Evolutionary conservation across 2,329 filamentous ascomycete genomes (phyloP).

Genomic region (Blastomyces parvus): DNA sequence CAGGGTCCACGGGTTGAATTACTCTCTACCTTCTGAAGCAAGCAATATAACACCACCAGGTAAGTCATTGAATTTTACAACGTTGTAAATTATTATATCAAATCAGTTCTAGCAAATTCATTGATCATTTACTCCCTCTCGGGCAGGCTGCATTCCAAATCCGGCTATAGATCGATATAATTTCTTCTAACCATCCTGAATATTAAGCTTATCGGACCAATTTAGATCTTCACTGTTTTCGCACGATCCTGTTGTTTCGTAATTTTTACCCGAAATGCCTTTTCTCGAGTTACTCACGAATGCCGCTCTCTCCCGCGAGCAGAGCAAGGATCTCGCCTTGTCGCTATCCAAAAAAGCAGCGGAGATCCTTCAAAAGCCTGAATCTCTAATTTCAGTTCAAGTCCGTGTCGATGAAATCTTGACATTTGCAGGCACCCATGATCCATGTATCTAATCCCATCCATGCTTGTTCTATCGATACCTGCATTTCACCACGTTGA

Average conservation of each 20-base stretch:
- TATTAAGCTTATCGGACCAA: not conserved
- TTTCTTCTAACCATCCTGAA: not conserved
- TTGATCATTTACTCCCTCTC: not conserved
- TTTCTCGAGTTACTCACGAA: not conserved
- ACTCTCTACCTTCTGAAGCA: not conserved
- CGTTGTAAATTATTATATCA: not conserved
- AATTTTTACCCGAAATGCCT: not conserved
- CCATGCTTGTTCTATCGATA: not conserved
- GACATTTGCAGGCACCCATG: constrained; percentile 2
- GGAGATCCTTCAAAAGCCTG: not conserved
- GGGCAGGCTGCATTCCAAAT: not conserved
- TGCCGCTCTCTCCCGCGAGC: not conserved
- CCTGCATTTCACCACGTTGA: not conserved
- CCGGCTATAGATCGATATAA: not conserved
- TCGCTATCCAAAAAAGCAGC: not conserved
- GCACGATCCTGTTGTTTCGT: not conserved
- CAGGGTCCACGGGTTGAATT: no score
- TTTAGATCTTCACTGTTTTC: not conserved
- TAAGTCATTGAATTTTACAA: not conserved
- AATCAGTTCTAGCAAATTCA: not conserved
- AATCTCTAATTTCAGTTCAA: not conserved
- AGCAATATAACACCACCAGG: not conserved
- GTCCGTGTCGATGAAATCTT: not conserved
- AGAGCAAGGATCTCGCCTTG: constrained; percentile 1
- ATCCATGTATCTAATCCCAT: not conserved